phyloP scores from a whole-genome alignment of 192 early-diverging fungal species.

The Neocallimastix lanati region DNA sequence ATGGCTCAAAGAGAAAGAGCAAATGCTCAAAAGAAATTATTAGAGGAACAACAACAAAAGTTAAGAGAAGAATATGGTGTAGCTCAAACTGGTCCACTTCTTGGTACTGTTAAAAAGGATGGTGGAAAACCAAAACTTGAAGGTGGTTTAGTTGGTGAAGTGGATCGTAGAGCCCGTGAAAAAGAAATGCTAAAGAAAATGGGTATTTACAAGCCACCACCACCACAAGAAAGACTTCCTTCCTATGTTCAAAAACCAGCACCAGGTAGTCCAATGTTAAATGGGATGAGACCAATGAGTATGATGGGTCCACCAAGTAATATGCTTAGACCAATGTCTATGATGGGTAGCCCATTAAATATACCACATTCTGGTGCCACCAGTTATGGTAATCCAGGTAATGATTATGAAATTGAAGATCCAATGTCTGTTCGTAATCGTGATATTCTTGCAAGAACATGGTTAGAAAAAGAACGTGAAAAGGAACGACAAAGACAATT shows the following conservation, averaged over 20 bases:
- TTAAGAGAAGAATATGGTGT: background rate
- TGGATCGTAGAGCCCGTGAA: conserved; percentile 16
- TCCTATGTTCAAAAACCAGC: background rate
- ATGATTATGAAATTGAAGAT: background rate
- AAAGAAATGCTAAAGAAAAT: conserved; percentile 19
- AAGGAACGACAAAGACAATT: background rate
- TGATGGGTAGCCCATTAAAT: background rate
- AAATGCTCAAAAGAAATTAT: background rate
- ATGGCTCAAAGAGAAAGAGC: background rate
- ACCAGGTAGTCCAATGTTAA: background rate
- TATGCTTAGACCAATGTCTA: background rate
- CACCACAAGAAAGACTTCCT: background rate
- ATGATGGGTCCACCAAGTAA: background rate
- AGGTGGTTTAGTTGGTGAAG: conserved; percentile 16
- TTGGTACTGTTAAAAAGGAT: conserved; percentile 10
- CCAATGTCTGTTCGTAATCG: background rate
- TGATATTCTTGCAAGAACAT: background rate
- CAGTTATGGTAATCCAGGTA: background rate
- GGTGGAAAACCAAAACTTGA: conserved; percentile 12
- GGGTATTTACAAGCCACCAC: background rate
- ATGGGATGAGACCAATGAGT: background rate
- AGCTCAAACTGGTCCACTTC: conserved; percentile 10
- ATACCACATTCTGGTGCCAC: background rate
- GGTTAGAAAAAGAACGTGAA: background rate
- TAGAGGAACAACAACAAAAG: background rate